Evolutionary conservation across 2,329 filamentous ascomycete genomes (phyloP), one percentile per base, ranked within the genome.

Genomic region (Phialophora verrucosa): DNA sequence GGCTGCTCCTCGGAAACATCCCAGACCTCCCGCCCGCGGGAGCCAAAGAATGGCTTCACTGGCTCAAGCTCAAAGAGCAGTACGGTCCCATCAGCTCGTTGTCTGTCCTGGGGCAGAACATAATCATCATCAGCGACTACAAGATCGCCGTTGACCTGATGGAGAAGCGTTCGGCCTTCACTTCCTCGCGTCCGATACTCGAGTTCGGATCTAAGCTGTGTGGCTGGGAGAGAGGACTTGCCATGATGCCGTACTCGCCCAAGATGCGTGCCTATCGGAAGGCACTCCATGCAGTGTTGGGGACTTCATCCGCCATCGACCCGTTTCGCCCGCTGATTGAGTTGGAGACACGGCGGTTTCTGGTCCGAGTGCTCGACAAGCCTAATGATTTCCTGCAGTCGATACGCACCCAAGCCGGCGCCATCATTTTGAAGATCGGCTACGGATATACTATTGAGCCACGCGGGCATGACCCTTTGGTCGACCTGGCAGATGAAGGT

Each of bases 1-100:
- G 82, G 6, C 82, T 83, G 0, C 14, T 86, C 0, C 32, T 86
- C 3, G 84, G 84, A 3, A 86, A 86, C 69, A 68, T 85, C 17
- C 67, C 70, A 0, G 83, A 86, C 67, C 73, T 86, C 11, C 84
- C 84, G 0, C 73, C 76, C 0, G 63, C 74, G 8, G 77, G 75
- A 0, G 68, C 68, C 47, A 76, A 75, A 8, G 81, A 82, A 59
- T 80, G 75, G 71, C 66, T 77, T 23, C 80, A 83, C 61, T 83
- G 80, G 80, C 62, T 79, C 1, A 74, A 82, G 53, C 77, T 81
- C 66, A 82, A 81, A 69, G 76, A 80, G 12, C 60, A 74, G 3
- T 80, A 81, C 65, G 78, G 79, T 32, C 75, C 76, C 0, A 76
- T 81, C 27, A 79, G 77, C 65, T 79, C 78, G 0, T 66, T 81